Conservation (phyloP, 2,329 filamentous ascomycete species). For the Periconia sp. region DNA sequence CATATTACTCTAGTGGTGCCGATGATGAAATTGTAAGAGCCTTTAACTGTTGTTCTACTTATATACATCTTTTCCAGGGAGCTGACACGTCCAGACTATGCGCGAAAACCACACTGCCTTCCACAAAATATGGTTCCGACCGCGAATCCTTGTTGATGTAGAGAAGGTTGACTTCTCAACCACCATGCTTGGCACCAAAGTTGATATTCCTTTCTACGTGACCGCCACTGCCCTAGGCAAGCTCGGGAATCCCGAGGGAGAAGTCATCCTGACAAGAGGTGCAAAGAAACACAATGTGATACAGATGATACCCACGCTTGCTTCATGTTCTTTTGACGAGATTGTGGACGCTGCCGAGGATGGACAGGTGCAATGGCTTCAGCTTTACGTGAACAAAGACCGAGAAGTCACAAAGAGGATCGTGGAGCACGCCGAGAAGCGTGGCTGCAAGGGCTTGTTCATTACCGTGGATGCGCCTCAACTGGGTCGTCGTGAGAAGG, state of each 20-base stretch:
- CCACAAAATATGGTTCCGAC: constrained; percentile 97
- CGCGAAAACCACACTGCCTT: constrained; percentile 94
- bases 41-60: background rate
- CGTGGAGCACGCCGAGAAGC: constrained; percentile 84
- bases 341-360: constrained; percentile 81
- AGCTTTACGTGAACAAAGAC: constrained; percentile 95
- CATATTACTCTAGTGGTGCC: constrained; percentile 93
- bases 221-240: constrained; percentile 96
- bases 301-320: constrained; percentile 98
- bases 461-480: constrained; percentile 98
- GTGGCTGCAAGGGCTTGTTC: constrained; percentile 94
- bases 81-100: constrained; percentile 65
- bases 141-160: constrained; percentile 84
- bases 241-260: constrained; percentile 89
- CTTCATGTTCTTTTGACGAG: constrained; percentile 96
- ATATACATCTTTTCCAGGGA: constrained; percentile 14
- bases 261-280: constrained; percentile 85
- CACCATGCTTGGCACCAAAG: constrained; percentile 88
- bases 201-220: constrained; percentile 89
- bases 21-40: constrained; percentile 78
- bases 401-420: constrained; percentile 87
- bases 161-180: constrained; percentile 83
- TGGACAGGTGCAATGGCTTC: constrained; percentile 91
- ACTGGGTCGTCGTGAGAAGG: constrained; percentile 91
- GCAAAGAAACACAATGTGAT: constrained; percentile 85